These are phyloP conservation scores for Athelia sp. DNA, from an alignment of 1,284 basidiomycete species.

Conservation along the genomic window DNA sequence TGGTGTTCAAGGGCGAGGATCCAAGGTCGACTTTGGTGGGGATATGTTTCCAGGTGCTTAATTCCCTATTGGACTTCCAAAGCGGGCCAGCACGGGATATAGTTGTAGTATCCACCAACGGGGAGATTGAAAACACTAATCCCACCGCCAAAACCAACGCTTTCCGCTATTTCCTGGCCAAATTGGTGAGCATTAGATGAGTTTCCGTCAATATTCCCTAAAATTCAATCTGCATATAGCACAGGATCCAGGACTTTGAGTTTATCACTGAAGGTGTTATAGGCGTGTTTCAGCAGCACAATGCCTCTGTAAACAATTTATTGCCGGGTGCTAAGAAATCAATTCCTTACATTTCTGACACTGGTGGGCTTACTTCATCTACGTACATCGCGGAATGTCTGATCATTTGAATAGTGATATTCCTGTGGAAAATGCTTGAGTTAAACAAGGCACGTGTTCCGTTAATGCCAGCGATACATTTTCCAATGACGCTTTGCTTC, in stretches of 20 bases:
- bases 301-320: constrained; percentile 66
- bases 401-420: constrained; percentile 49
- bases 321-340: constrained; percentile 81
- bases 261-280: constrained; percentile 77
- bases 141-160: constrained; percentile 77
- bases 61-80: constrained; percentile 79
- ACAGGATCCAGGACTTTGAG: constrained; percentile 82
- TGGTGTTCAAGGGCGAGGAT: constrained; percentile 86
- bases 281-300: constrained; percentile 69
- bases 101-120: constrained; percentile 22
- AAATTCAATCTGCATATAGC: constrained; percentile 40
- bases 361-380: constrained; percentile 45
- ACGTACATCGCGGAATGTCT: not conserved
- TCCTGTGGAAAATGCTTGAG: constrained; percentile 90
- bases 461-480: not conserved
- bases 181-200: constrained; percentile 52
- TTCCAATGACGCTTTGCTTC: constrained; percentile 1
- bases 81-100: constrained; percentile 62
- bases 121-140: constrained; percentile 38
- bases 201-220: constrained; percentile 2
- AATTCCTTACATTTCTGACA: constrained; percentile 77
- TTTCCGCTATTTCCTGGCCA: constrained; percentile 87
- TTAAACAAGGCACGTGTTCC: constrained; percentile 69
- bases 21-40: constrained; percentile 65
- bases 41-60: constrained; percentile 70